These are phyloP conservation scores for Diversispora epigaea DNA, from an alignment of 192 early-diverging fungal species.

Conservation along the genomic window DNA sequence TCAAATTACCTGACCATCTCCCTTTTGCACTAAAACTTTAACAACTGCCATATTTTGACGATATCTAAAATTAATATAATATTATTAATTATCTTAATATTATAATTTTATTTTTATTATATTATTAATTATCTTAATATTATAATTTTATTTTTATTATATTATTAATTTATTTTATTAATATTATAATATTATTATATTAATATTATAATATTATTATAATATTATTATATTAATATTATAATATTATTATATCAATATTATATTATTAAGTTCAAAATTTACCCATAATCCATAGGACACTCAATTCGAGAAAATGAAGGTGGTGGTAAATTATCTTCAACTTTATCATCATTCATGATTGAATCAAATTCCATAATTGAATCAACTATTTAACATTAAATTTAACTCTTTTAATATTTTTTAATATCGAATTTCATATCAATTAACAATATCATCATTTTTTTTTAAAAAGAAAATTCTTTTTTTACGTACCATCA, in stretches of 20 bases:
- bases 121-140: too few species aligned
- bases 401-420: background rate
- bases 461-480: too few species aligned
- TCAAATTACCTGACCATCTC: constrained; percentile 45
- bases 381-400: background rate
- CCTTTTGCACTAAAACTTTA: constrained; percentile 46
- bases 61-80: constrained; percentile 39
- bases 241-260: too few species aligned
- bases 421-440: background rate
- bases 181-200: too few species aligned
- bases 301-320: constrained; percentile 52
- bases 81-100: too few species aligned
- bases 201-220: too few species aligned
- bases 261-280: background rate
- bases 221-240: too few species aligned
- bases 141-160: too few species aligned
- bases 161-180: too few species aligned
- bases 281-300: constrained; percentile 56
- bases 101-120: too few species aligned
- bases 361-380: constrained; percentile 11
- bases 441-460: background rate
- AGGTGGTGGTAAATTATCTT: constrained; percentile 57
- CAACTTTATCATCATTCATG: constrained; percentile 29
- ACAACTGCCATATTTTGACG: constrained; percentile 51
- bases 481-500: constrained; percentile 42